phyloP scores from a whole-genome alignment of 108 stramenopile species.

The Licmophora abbreviata region DNA sequence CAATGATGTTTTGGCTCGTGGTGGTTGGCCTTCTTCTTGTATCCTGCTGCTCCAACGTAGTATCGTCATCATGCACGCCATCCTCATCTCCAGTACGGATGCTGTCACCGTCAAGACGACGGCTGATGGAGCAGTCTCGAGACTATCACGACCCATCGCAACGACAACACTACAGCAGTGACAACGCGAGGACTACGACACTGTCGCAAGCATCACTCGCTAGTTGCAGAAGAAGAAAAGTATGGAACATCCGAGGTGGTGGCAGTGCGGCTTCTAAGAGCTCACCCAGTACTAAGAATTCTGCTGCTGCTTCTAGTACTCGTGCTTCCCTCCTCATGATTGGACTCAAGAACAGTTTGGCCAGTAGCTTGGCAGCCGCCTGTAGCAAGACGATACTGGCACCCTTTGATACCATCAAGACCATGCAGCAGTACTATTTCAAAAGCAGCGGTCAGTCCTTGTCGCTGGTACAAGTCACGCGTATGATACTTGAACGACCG shows the following conservation, averaged over 20 bases:
- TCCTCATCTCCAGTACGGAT: slow-evolving; percentile 7
- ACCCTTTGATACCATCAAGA: slow-evolving; percentile 94
- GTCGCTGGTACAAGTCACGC: slow-evolving; percentile 49
- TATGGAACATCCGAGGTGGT: slow-evolving; percentile 1
- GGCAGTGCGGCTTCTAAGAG: neutral
- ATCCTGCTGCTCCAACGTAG: too few relatives aligned
- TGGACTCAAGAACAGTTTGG: slow-evolving; percentile 81
- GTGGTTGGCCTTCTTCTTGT: too few relatives aligned
- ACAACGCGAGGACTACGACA: too few relatives aligned
- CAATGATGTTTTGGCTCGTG: too few relatives aligned
- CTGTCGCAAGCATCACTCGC: too few relatives aligned
- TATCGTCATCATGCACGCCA: neutral
- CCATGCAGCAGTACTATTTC: slow-evolving; percentile 70
- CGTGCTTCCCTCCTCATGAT: slow-evolving; percentile 36
- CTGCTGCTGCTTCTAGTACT: neutral
- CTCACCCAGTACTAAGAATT: neutral
- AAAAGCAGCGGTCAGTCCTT: slow-evolving; percentile 23
- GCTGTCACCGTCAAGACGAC: too few relatives aligned
- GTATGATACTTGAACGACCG: slow-evolving; percentile 44
- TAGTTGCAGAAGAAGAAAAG: too few relatives aligned
- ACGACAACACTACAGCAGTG: too few relatives aligned
- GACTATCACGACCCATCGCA: too few relatives aligned
- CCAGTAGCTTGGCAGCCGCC: slow-evolving; percentile 80
- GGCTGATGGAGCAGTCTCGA: too few relatives aligned
- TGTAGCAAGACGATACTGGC: slow-evolving; percentile 82